Base-by-base conservation (phyloP, 306 rosid genomes). In the Malus fusca region DNA sequence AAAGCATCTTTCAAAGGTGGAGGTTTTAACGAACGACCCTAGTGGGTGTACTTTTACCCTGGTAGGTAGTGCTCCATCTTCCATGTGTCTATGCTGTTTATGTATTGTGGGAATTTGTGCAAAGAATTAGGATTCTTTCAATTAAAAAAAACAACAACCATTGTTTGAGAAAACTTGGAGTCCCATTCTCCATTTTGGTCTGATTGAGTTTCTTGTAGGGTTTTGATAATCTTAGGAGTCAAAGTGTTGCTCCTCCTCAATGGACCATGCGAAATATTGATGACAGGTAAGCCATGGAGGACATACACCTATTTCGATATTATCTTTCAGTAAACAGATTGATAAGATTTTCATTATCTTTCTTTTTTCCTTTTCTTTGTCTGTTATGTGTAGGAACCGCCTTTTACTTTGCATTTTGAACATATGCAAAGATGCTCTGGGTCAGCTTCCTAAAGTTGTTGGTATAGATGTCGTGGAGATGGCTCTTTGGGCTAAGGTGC, bases 401-500 rank as follows among this genome's bases (percentile, higher is more conserved):
- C 91, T 95, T 77, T 84, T 95, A 67, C 64, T 91, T 26, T 82
- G 83, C 78, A 82, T 92, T 79, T 85, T 95, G 71, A 95, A 90
- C 83, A 84, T 87, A 68, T 92, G 96, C 91, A 92, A 90, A 83
- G 99, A 92, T 80, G 81, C 82, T 62, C 13, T 92, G 71, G 96
- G 88, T 68, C 97, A 91, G 78, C 86, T 92, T 78, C 99, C 99
- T 56, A 95, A 95, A 87, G 93, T 95, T 81, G 93, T 92, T 83
- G 97, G 97, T 68, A 81, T 95, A 63, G 99, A 95, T 89, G 92
- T 95, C 31, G 99, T 95, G 80, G 99, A 95, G 90, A 90, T 95
- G 99, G 99, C 99, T 84, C 96, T 95, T 72, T 92, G 99, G 99
- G 99, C 97, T 61, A 95, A 95, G 99, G 99, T 95, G 75, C 78